Evolutionary conservation across 352 stramenopile species (phyloP).

Genomic region (Pythium volutum): DNA sequence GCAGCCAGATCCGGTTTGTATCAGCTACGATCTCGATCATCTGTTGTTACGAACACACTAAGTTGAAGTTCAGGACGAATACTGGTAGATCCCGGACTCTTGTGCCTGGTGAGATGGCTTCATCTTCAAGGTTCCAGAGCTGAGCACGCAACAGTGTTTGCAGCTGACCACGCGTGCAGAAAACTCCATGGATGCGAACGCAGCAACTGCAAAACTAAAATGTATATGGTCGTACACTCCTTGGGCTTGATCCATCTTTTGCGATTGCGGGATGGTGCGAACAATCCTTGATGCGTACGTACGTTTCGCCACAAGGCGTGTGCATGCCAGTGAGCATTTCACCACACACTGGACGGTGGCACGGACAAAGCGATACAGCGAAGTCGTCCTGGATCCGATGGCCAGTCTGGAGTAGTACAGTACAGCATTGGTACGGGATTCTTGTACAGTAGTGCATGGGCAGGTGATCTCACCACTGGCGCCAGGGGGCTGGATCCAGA

Average conservation of each 20-base stretch:
- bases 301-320: background rate
- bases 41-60: conserved; percentile 3
- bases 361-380: background rate
- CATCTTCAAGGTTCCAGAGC: background rate
- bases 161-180: background rate
- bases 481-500: background rate
- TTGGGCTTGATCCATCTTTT: background rate
- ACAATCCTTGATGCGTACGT: background rate
- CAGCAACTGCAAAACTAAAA: background rate
- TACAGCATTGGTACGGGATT: background rate
- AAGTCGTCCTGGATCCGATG: background rate
- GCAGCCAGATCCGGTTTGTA: conserved; percentile 8
- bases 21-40: background rate
- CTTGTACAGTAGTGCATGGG: background rate
- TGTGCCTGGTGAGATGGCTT: background rate
- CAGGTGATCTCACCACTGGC: background rate
- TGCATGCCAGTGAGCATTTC: background rate
- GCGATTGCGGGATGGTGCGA: background rate
- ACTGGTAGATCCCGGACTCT: background rate
- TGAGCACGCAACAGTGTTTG: background rate
- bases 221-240: conserved; percentile 8
- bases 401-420: background rate
- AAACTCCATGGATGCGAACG: background rate
- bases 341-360: background rate
- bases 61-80: conserved; percentile 14